Conservation (phyloP, 140 eudicot species). For the Senecio squalidus region DNA sequence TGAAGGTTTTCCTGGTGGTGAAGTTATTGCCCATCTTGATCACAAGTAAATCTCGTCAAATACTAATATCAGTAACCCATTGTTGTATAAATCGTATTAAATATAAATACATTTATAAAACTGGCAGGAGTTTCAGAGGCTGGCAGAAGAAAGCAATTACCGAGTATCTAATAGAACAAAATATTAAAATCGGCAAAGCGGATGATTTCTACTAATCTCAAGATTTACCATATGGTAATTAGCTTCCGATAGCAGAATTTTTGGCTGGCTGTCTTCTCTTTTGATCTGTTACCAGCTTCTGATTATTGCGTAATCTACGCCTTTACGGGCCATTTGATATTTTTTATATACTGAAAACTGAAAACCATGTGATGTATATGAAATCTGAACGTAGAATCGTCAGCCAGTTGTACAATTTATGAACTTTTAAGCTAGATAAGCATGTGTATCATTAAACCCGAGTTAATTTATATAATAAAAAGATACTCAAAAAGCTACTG, state of each 20-base stretch:
- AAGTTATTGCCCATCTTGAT: constrained; percentile 84
- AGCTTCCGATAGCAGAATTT: too few species aligned
- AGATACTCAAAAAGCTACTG: background rate
- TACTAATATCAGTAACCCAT: background rate
- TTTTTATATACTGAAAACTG: too few species aligned
- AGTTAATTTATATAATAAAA: background rate
- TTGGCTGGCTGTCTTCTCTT: too few species aligned
- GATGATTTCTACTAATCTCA: constrained; percentile 52
- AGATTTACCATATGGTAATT: constrained; percentile 5
- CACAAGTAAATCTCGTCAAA: constrained; percentile 78
- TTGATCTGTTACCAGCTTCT: background rate
- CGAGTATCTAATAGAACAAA: constrained; percentile 44
- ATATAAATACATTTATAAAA: background rate
- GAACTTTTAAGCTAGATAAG: background rate
- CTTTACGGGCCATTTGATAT: too few species aligned
- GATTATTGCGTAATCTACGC: background rate
- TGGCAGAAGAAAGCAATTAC: constrained; percentile 92
- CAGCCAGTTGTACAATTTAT: constrained; percentile 1
- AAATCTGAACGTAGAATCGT: too few species aligned
- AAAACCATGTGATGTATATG: too few species aligned
- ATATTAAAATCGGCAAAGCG: constrained; percentile 71
- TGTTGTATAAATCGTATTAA: background rate
- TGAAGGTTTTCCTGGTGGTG: constrained; percentile 85
- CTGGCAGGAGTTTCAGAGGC: constrained; percentile 88
- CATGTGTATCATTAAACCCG: background rate